These are phyloP conservation scores for Isoetes engelmannii DNA, from an alignment of 83 land plant genomes.

Conservation along the genomic window DNA sequence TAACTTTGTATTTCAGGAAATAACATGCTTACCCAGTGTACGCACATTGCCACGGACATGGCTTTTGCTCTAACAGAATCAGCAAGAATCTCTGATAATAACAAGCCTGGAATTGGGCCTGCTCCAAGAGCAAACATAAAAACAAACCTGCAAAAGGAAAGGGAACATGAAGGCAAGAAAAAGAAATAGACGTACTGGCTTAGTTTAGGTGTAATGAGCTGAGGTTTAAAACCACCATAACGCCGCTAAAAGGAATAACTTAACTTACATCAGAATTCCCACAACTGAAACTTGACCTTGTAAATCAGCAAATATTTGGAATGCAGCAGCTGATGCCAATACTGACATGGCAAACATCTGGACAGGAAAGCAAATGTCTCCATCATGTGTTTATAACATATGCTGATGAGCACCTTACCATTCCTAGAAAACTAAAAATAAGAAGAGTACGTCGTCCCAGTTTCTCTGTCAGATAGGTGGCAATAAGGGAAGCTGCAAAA, in stretches of 20 bases:
- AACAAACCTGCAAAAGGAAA: constrained; percentile 53
- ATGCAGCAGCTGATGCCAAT: constrained; percentile 47
- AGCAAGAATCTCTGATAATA: constrained; percentile 75
- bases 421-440: constrained; percentile 57
- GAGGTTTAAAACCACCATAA: too few species aligned
- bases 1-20: neutral
- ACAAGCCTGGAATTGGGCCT: constrained; percentile 82
- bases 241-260: too few species aligned
- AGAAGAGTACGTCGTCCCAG: constrained; percentile 61
- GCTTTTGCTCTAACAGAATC: constrained; percentile 75
- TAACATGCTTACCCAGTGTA: constrained; percentile 67
- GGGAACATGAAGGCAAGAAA: too few species aligned
- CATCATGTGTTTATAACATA: neutral
- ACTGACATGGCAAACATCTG: constrained; percentile 61
- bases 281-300: constrained; percentile 47
- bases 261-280: constrained; percentile 68
- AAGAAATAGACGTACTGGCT: too few species aligned
- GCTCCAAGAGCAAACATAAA: constrained; percentile 81
- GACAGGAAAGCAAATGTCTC: neutral
- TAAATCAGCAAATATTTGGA: constrained; percentile 17
- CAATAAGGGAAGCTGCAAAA: constrained; percentile 55
- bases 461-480: constrained; percentile 69
- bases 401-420: constrained; percentile 37
- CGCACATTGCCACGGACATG: constrained; percentile 85
- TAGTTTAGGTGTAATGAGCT: too few species aligned